Evolutionary conservation across 1,284 basidiomycete genomes (phyloP), one percentile per base, ranked within the genome.

Genomic region (Volvariella surrecta): DNA sequence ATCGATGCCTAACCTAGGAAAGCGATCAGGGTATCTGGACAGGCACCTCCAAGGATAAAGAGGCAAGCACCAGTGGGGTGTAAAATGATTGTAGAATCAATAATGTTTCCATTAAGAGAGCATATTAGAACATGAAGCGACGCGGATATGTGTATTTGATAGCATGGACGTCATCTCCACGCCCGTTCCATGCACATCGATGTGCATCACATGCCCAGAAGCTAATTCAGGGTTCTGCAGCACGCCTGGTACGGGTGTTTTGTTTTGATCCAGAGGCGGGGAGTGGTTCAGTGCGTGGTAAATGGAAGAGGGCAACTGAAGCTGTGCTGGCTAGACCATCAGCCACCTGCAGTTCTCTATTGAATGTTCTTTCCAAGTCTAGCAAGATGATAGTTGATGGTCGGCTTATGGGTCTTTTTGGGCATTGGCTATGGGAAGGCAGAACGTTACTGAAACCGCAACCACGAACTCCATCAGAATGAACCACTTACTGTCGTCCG

Each of bases 331-430:
- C 37, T 40, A 21, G 10, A 30, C 24, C 24, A 11, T 28, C 11
- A 28, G 24, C 6, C 24, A 6, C 11, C 24, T 28, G 19, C 38
- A 37, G 45, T 10, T 1, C 41, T 59, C 58, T 70, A 84, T 69
- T 83, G 81, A 55, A 81, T 73, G 48, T 70, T 75, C 59, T 85
- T 88, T 50, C 76, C 74, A 47, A 89, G 68, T 54, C 85, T 74
- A 53, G 83, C 80, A 51, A 91, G 76, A 59, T 90, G 87, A 59
- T 88, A 90, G 61, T 91, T 90, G 66, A 91, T 89, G 24, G 82
- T 79, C 28, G 86, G 74, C 56, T 73, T 72, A 45, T 79, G 83
- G 40, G 61, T 61, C 58, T 79, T 84, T 48, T 74, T 76, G 39
- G 70, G 67, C 54, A 76, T 68, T 22, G 82, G 80, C 84, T 84